Evolutionary conservation across 2,329 filamentous ascomycete species (phyloP).

Genomic region (Stenocarpella maydis): DNA sequence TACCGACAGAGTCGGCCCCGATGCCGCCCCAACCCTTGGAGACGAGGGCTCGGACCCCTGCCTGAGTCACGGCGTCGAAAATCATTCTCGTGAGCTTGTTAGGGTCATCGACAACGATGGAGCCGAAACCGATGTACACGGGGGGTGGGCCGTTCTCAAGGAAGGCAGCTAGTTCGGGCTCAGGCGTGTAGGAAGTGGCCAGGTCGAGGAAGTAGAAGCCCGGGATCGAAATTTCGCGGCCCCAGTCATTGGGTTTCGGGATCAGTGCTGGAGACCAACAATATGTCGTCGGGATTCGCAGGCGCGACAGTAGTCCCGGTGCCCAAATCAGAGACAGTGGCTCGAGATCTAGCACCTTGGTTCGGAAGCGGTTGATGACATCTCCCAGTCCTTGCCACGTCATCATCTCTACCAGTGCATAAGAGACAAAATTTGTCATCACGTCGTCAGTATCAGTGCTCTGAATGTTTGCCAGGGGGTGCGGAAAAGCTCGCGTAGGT

Average conservation of each 20-base stretch:
- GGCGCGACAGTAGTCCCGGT: constrained; percentile 77
- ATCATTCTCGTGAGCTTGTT: constrained; percentile 75
- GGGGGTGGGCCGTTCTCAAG: constrained; percentile 74
- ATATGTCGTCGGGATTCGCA: constrained; percentile 87
- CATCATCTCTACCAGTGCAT: constrained; percentile 87
- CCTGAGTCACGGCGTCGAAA: constrained; percentile 72
- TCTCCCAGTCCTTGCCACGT: constrained; percentile 94
- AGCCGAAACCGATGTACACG: constrained; percentile 85
- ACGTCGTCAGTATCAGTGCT: constrained; percentile 77
- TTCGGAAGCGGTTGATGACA: constrained; percentile 87
- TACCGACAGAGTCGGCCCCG: constrained; percentile 72
- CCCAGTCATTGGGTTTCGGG: constrained; percentile 72
- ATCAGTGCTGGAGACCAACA: constrained; percentile 85
- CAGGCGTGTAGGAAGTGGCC: constrained; percentile 71
- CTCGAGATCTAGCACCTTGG: constrained; percentile 77
- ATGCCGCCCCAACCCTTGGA: constrained; percentile 91
- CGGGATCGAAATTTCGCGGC: constrained; percentile 72
- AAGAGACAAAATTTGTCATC: constrained; percentile 85
- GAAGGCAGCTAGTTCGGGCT: constrained; percentile 71
- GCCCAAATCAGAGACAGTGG: constrained; percentile 83
- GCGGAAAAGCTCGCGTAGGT: constrained; percentile 83
- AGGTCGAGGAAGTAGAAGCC: constrained; percentile 81
- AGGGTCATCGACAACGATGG: constrained; percentile 81
- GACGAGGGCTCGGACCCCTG: constrained; percentile 79
- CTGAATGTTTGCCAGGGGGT: constrained; percentile 84